A percentile compares a stretch with the other conserved stretches of the same genome.
Conservation (phyloP, 495 filamentous ascomycete genomes). For the Letharia lupina region DNA sequence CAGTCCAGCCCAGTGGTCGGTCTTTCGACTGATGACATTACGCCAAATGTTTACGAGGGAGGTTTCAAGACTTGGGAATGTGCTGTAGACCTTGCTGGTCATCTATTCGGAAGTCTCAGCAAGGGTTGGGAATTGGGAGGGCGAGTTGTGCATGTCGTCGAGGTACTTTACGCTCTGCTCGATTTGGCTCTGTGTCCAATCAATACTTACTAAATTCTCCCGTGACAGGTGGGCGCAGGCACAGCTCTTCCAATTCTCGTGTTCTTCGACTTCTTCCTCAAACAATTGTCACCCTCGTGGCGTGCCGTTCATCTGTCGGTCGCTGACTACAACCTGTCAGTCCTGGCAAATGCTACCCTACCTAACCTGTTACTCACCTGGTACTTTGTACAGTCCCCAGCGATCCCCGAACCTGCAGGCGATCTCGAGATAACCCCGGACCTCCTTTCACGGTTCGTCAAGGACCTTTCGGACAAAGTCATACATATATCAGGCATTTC, state of each 20-base stretch:
- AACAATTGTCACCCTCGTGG: constrained; percentile 25
- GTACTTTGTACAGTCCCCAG: constrained; percentile 41
- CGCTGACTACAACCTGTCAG: constrained; percentile 82
- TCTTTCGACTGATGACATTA: constrained; percentile 56
- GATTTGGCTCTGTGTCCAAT: background rate
- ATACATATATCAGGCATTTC: constrained; percentile 69
- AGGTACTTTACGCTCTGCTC: constrained; percentile 47
- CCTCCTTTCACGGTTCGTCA: constrained; percentile 53
- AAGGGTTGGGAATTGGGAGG: constrained; percentile 28
- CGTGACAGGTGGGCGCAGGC: constrained; percentile 71
- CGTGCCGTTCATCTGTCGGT: constrained; percentile 53
- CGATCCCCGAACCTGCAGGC: constrained; percentile 28
- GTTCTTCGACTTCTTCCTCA: constrained; percentile 62
- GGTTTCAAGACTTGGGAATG: constrained; percentile 99
- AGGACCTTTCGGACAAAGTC: constrained; percentile 43
- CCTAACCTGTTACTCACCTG: constrained; percentile 83
- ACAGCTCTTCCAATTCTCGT: constrained; percentile 77
- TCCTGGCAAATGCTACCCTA: constrained; percentile 77
- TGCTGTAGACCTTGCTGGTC: constrained; percentile 73
- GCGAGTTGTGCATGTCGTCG: constrained; percentile 53
- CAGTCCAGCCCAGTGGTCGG: constrained; percentile 14
- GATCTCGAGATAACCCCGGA: constrained; percentile 66
- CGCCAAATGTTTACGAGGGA: constrained; percentile 87
- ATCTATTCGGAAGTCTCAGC: constrained; percentile 37
- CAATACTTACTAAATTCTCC: constrained; percentile 16